These are phyloP conservation scores for Leccinum pachyderme DNA, from an alignment of 1,284 basidiomycete genomes.

Conservation along the genomic window DNA sequence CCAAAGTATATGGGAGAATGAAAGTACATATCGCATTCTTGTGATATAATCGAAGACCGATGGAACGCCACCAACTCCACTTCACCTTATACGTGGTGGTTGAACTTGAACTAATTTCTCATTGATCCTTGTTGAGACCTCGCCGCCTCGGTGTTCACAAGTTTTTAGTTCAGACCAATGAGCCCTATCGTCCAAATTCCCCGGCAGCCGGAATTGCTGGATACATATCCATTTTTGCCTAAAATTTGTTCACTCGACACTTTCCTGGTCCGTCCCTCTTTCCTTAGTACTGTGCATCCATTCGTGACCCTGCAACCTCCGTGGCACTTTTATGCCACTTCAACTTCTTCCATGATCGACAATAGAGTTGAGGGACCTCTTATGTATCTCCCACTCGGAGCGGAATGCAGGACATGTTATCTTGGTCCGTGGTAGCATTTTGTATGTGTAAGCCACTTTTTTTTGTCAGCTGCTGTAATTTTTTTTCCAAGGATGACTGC, in stretches of 20 bases:
- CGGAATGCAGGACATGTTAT: neutral
- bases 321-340: neutral
- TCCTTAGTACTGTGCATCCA: neutral
- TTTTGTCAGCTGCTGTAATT: neutral
- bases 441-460: neutral
- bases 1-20: neutral
- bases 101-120: neutral
- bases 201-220: neutral
- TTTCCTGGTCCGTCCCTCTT: neutral
- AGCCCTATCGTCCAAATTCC: neutral
- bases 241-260: neutral
- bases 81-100: neutral
- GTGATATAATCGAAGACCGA: no score
- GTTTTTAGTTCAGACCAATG: neutral
- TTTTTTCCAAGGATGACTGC: neutral
- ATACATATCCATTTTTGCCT: no score
- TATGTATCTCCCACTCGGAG: neutral
- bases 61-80: neutral
- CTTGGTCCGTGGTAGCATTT: neutral
- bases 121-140: neutral
- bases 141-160: neutral
- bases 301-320: neutral
- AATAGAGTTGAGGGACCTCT: no score
- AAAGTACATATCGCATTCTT: neutral
- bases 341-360: neutral